Conservation (phyloP, 176 grass and related monocot genomes). For the Saccharum officinarum region DNA sequence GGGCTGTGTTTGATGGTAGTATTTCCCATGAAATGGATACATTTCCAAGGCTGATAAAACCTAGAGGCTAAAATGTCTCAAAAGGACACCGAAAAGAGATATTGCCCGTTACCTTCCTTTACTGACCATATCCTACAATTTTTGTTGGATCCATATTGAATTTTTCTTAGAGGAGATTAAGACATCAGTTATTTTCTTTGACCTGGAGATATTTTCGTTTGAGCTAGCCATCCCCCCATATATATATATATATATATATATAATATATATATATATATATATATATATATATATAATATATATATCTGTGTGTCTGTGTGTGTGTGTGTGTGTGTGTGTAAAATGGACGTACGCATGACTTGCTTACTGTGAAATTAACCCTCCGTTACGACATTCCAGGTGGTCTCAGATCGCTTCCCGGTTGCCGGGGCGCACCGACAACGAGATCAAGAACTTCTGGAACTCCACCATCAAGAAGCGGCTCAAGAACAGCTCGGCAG, state of each 20-base stretch:
- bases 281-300: too few species aligned
- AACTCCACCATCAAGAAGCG: conserved; percentile 98
- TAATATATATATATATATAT: too few species aligned
- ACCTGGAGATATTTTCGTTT: background rate
- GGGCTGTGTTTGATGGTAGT: background rate
- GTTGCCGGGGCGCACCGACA: conserved; percentile 89
- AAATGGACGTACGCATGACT: background rate
- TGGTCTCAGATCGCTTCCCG: conserved; percentile 97
- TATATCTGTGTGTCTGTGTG: too few species aligned
- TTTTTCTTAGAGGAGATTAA: conserved; percentile 26
- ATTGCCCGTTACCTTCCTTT: background rate
- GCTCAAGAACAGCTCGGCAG: conserved; percentile 53
- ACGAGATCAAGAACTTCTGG: conserved; percentile 99
- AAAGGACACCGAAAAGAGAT: conserved; percentile 19
- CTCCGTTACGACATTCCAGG: conserved; percentile 45
- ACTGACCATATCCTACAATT: background rate
- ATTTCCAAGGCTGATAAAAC: background rate
- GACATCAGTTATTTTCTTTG: conserved; percentile 22
- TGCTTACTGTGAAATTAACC: conserved; percentile 45
- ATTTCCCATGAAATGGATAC: background rate
- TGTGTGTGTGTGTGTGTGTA: too few species aligned
- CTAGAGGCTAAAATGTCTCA: background rate
- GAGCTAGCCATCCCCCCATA: background rate
- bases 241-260: too few species aligned
- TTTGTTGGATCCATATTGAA: background rate